Evolutionary conservation across 345 rosid species (phyloP).

Genomic region (Heritiera fomes): DNA sequence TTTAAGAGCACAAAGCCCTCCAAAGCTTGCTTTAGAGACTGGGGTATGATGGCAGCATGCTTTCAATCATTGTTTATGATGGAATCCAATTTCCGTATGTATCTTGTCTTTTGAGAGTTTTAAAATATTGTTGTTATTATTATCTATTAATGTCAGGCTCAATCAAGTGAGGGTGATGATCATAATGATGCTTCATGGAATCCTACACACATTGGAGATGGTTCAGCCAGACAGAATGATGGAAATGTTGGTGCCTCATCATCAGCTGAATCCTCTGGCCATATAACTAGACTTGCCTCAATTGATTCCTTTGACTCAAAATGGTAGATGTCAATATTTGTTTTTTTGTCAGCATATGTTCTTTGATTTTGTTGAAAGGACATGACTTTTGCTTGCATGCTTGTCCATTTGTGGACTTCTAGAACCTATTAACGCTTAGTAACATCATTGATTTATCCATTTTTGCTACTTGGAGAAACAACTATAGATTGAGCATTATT

Average conservation of each 20-base stretch:
- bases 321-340: conserved; percentile 55
- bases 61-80: conserved; percentile 11
- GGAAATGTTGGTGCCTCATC: conserved; percentile 49
- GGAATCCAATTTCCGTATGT: conserved; percentile 15
- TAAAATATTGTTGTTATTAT: background rate
- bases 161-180: conserved; percentile 62
- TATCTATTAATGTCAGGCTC: conserved; percentile 40
- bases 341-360: conserved; percentile 5
- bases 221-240: conserved; percentile 50
- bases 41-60: conserved; percentile 38
- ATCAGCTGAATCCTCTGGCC: conserved; percentile 55
- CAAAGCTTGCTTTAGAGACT: conserved; percentile 77
- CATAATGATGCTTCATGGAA: conserved; percentile 70
- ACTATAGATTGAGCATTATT: background rate
- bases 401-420: background rate
- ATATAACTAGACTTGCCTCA: conserved; percentile 90
- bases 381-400: background rate
- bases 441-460: background rate
- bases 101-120: conserved; percentile 7
- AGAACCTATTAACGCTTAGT: background rate
- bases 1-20: conserved; percentile 71
- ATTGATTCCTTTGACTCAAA: conserved; percentile 97
- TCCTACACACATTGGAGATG: conserved; percentile 68
- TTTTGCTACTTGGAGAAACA: background rate
- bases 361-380: background rate